Evolutionary conservation across 2,329 filamentous ascomycete species (phyloP).

Genomic region (Macrophomina pseudophaseolina): DNA sequence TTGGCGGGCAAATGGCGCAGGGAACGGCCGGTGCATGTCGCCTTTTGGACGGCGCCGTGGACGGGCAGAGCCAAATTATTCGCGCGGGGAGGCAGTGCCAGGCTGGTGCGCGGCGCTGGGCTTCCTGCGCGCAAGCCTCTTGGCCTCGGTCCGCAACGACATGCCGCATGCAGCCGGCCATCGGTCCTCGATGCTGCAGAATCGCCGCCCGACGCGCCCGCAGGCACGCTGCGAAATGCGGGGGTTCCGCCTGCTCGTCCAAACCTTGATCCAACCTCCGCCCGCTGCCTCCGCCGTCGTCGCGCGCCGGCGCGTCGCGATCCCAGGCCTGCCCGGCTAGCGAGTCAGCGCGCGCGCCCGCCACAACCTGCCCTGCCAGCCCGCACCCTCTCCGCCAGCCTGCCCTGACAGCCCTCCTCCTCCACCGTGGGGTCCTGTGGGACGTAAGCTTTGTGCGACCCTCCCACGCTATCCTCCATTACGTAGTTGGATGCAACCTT

Average conservation of each 20-base stretch:
- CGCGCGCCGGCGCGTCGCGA: not conserved
- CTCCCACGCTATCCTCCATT: not conserved
- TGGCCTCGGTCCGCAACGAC: constrained; percentile 1
- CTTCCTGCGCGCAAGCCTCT: not conserved
- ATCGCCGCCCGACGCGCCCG: too few relatives aligned
- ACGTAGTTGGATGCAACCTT: not conserved
- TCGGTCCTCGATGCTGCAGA: not conserved
- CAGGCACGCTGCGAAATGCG: not conserved
- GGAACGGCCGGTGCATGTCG: not conserved
- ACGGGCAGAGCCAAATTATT: not conserved
- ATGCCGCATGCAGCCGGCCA: not conserved
- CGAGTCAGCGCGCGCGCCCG: not conserved
- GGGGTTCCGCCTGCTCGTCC: constrained; percentile 1
- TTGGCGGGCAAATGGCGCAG: constrained; percentile 25
- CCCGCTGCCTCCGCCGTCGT: not conserved
- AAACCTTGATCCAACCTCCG: constrained; percentile 22
- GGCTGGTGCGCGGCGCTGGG: not conserved
- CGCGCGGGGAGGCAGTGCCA: constrained; percentile 15
- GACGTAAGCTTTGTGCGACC: constrained; percentile 3
- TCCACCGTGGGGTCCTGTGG: not conserved
- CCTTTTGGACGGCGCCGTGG: not conserved
- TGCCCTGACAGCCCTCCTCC: not conserved
- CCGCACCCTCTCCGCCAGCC: not conserved
- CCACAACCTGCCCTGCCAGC: not conserved
- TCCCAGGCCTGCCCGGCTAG: not conserved